Conservation (phyloP, 805 yeast species). For the Suhomyces tanzawaensis region DNA sequence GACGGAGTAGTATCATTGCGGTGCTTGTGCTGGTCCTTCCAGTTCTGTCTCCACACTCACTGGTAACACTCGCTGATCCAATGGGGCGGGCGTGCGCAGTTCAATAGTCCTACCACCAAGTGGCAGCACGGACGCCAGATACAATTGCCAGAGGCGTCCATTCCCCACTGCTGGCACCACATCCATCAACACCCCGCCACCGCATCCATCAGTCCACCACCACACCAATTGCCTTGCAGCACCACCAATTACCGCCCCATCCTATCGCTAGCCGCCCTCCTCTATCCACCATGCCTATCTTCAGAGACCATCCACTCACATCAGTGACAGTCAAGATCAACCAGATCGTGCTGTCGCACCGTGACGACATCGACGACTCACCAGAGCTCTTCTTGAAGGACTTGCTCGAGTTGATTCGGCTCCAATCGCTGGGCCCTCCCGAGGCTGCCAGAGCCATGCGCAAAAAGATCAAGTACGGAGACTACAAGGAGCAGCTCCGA, state of each 20-base stretch:
- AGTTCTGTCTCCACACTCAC: neutral
- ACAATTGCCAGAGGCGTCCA: too few species aligned
- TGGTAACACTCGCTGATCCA: neutral
- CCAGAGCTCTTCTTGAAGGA: constrained; percentile 52
- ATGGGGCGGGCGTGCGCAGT: too few species aligned
- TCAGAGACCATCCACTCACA: constrained; percentile 68
- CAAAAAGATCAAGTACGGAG: constrained; percentile 87
- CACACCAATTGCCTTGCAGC: too few species aligned
- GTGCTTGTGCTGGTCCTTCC: too few species aligned
- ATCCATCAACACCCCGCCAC: too few species aligned
- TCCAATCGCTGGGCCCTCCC: constrained; percentile 39
- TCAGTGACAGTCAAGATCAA: constrained; percentile 66
- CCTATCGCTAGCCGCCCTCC: too few species aligned
- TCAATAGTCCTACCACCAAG: too few species aligned
- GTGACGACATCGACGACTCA: constrained; percentile 37
- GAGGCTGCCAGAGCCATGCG: constrained; percentile 93
- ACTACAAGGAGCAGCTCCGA: constrained; percentile 56
- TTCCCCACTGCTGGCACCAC: too few species aligned
- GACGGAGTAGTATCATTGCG: too few species aligned
- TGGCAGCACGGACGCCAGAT: too few species aligned
- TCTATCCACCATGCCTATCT: constrained; percentile 24
- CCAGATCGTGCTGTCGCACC: constrained; percentile 44
- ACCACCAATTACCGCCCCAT: too few species aligned
- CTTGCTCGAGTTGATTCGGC: constrained; percentile 50
- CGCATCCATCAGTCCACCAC: too few species aligned